A percentile compares a stretch with the other conserved stretches of the same genome.
Evolutionary conservation across 495 filamentous ascomycete species (phyloP).

Genomic region (Annulohypoxylon moriforme): DNA sequence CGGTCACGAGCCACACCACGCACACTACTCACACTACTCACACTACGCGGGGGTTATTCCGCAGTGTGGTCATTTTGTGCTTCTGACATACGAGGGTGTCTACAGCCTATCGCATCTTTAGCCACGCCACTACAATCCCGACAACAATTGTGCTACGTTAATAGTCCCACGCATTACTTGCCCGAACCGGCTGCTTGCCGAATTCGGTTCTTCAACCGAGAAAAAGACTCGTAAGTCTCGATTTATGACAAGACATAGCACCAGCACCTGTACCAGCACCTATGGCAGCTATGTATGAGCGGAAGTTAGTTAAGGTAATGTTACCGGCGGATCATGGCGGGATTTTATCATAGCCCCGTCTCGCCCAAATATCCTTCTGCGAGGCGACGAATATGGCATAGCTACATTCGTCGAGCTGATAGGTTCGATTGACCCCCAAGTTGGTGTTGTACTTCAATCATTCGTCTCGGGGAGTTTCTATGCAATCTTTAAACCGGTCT

Average conservation of each 20-base stretch:
- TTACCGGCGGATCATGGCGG: constrained; percentile 22
- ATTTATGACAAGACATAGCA: constrained; percentile 13
- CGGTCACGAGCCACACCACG: constrained; percentile 17
- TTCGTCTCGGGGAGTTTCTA: background rate
- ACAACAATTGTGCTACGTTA: constrained; percentile 33
- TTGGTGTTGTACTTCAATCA: constrained; percentile 10
- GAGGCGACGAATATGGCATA: constrained; percentile 21
- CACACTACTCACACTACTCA: too few species aligned
- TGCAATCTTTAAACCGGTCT: constrained; percentile 7
- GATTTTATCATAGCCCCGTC: constrained; percentile 12
- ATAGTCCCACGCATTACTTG: constrained; percentile 33
- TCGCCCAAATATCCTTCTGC: constrained; percentile 17
- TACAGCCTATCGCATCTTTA: constrained; percentile 23
- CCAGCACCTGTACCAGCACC: background rate
- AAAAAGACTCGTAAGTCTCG: constrained; percentile 27
- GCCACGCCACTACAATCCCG: constrained; percentile 19
- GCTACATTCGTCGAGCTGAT: constrained; percentile 17
- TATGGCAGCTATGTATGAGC: background rate
- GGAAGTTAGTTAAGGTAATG: constrained; percentile 4
- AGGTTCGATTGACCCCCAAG: constrained; percentile 17
- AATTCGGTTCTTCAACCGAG: constrained; percentile 39
- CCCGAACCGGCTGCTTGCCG: constrained; percentile 29
- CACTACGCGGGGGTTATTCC: background rate
- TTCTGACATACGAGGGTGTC: constrained; percentile 18
- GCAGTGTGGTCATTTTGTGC: constrained; percentile 1